Evolutionary conservation across 257 asterid genomes (phyloP).

Genomic region (Fraxinus excelsior): DNA sequence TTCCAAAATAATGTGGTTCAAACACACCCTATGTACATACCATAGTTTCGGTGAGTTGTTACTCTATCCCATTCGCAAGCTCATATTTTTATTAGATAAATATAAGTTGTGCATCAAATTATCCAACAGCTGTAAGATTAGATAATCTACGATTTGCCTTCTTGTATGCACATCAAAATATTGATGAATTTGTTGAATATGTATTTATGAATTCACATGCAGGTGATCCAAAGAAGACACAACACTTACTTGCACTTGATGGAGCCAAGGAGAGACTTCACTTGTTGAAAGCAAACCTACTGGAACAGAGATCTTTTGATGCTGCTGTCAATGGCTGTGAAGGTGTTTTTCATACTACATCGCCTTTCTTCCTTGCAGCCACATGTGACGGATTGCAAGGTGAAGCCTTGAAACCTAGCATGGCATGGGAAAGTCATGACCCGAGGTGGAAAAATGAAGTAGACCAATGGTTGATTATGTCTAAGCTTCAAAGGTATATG

Average conservation of each 20-base stretch:
- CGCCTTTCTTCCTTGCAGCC: conserved; percentile 62
- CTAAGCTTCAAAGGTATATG: no score
- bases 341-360: conserved; percentile 84
- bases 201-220: conserved; percentile 21
- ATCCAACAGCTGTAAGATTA: not conserved
- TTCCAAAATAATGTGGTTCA: no score
- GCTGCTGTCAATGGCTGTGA: conserved; percentile 76
- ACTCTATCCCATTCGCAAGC: no score
- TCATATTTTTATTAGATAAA: no score
- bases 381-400: no score
- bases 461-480: no score
- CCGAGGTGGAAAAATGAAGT: no score
- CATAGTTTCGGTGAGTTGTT: no score
- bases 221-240: conserved; percentile 71
- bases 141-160: not conserved
- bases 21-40: no score
- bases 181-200: not conserved
- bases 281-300: conserved; percentile 65
- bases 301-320: conserved; percentile 79
- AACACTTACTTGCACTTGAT: conserved; percentile 73
- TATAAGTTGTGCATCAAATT: no score
- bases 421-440: no score
- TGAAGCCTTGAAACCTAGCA: no score
- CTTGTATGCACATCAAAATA: not conserved
- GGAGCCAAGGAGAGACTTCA: conserved; percentile 92